Evolutionary conservation across 2,329 filamentous ascomycete species (phyloP).

Genomic region (Arthrobotrys conoides): DNA sequence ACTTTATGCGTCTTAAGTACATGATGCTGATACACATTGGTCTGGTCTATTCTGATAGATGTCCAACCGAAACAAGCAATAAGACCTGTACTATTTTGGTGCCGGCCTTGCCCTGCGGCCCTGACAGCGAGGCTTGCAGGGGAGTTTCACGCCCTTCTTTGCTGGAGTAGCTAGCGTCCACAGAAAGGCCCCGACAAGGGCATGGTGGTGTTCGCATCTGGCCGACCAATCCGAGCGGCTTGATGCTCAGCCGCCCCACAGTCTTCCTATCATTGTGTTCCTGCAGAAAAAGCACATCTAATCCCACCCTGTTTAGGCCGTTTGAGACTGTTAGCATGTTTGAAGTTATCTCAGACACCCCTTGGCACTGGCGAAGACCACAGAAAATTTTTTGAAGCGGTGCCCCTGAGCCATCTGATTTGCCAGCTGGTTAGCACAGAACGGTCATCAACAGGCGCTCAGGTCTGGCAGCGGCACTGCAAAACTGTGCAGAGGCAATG

Average conservation of each 20-base stretch:
- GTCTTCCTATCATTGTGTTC: slow-evolving; percentile 47
- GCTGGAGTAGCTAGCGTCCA: slow-evolving; percentile 17
- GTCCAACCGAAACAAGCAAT: slow-evolving; percentile 54
- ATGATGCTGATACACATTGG: slow-evolving; percentile 35
- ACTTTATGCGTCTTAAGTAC: slow-evolving; percentile 54
- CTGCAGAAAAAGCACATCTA: slow-evolving; percentile 49
- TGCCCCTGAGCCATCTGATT: slow-evolving; percentile 57
- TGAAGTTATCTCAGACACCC: slow-evolving; percentile 59
- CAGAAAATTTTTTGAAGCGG: slow-evolving; percentile 25
- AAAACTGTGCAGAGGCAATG: slow-evolving; percentile 33
- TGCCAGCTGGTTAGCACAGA: slow-evolving; percentile 32
- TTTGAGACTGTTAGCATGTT: slow-evolving; percentile 58
- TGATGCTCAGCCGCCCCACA: slow-evolving; percentile 53
- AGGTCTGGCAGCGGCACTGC: slow-evolving; percentile 23
- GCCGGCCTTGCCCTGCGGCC: slow-evolving; percentile 24
- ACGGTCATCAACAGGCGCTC: slow-evolving; percentile 53
- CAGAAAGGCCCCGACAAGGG: slow-evolving; percentile 30
- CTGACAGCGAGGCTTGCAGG: slow-evolving; percentile 43
- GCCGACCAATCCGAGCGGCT: slow-evolving; percentile 42
- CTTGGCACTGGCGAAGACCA: slow-evolving; percentile 40
- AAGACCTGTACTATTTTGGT: slow-evolving; percentile 59
- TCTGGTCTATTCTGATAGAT: slow-evolving; percentile 29
- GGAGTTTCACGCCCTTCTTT: slow-evolving; percentile 34
- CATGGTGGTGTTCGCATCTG: slow-evolving; percentile 28
- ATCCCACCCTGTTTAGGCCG: slow-evolving; percentile 40